phyloP scores from a whole-genome alignment of 1,284 basidiomycete genomes.

The Singerocomus inundabilis region DNA sequence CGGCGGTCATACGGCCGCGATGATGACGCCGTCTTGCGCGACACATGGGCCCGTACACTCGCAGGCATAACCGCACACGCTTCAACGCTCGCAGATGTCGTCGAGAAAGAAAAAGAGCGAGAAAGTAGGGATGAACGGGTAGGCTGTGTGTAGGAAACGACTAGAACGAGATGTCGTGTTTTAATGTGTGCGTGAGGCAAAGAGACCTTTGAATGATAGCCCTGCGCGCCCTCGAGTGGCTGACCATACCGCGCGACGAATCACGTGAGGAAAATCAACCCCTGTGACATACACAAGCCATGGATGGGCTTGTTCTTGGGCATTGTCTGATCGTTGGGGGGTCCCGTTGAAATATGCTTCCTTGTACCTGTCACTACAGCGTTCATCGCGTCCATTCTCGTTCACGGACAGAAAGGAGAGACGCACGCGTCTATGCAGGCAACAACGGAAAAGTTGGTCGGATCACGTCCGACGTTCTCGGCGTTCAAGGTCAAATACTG shows the following conservation, averaged over 20 bases:
- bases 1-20: constrained; percentile 28
- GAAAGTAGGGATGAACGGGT: constrained; percentile 16
- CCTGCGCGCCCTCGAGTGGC: constrained; percentile 20
- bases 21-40: constrained; percentile 7
- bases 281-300: background rate
- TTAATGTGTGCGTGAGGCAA: background rate
- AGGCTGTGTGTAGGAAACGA: constrained; percentile 29
- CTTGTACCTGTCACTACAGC: constrained; percentile 27
- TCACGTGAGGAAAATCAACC: constrained; percentile 36
- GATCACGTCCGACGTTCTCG: constrained; percentile 41
- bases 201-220: background rate
- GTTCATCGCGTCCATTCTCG: background rate
- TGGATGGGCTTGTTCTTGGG: constrained; percentile 33
- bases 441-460: constrained; percentile 38
- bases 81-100: background rate
- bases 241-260: constrained; percentile 23
- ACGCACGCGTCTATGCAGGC: constrained; percentile 37
- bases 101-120: background rate
- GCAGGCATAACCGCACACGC: constrained; percentile 23
- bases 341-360: constrained; percentile 40
- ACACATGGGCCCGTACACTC: constrained; percentile 12
- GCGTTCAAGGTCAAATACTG: constrained; percentile 32
- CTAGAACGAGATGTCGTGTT: constrained; percentile 18
- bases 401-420: background rate
- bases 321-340: constrained; percentile 35